Evolutionary conservation across 2,329 filamentous ascomycete genomes (phyloP).

Genomic region (Elsinoe ampelina): DNA sequence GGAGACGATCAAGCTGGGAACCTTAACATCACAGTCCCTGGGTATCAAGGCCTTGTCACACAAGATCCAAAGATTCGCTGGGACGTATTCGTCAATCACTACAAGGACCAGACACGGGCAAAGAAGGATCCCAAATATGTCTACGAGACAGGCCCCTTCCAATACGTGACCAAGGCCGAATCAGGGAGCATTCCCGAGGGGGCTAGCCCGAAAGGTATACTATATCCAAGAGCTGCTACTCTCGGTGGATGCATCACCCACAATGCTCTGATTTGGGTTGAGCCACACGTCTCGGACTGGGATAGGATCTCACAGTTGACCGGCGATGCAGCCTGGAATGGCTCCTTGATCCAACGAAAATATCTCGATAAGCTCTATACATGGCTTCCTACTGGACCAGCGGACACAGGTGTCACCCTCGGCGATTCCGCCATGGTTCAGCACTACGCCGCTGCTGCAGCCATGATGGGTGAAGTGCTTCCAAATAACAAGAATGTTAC

Average conservation of each 20-base stretch:
- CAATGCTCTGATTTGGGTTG: slow-evolving; percentile 51
- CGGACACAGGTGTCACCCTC: slow-evolving; percentile 19
- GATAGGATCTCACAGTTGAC: slow-evolving; percentile 49
- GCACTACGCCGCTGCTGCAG: slow-evolving; percentile 17
- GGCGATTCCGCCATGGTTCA: slow-evolving; percentile 18
- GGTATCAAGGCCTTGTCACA: slow-evolving; percentile 44
- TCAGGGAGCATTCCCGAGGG: slow-evolving; percentile 41
- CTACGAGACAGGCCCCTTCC: slow-evolving; percentile 44
- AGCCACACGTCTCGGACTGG: slow-evolving; percentile 52
- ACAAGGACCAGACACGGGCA: slow-evolving; percentile 45
- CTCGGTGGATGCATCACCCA: slow-evolving; percentile 53
- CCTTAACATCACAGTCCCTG: slow-evolving; percentile 46
- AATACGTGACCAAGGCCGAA: slow-evolving; percentile 42
- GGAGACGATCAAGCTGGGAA: slow-evolving; percentile 48
- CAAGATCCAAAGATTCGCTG: slow-evolving; percentile 49
- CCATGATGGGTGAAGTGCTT: slow-evolving; percentile 26
- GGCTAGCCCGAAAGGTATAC: slow-evolving; percentile 43
- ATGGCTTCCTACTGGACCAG: slow-evolving; percentile 20
- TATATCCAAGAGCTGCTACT: slow-evolving; percentile 50
- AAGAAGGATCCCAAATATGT: slow-evolving; percentile 50
- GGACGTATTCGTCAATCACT: slow-evolving; percentile 58
- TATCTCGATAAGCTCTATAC: slow-evolving; percentile 44
- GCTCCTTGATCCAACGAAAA: slow-evolving; percentile 44
- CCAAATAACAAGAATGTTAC: slow-evolving; percentile 30
- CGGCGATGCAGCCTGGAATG: slow-evolving; percentile 49